Base-by-base conservation (phyloP, 352 stramenopile species). In the Phytopythium chamaehyphon region DNA sequence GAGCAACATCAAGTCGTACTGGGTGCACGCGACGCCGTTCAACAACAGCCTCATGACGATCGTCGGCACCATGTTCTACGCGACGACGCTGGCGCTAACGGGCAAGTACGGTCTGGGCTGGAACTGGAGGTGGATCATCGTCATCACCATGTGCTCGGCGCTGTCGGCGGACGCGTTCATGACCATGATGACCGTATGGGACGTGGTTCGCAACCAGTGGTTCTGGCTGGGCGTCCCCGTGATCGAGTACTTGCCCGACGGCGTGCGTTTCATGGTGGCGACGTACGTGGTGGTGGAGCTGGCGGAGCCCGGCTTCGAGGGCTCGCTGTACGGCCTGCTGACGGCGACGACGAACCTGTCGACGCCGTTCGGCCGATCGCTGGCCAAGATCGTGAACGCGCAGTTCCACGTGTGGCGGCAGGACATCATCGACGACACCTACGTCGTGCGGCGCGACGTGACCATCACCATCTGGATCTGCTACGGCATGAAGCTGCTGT, bases 271-370 rank as follows among this genome's bases (percentile, higher is more conserved):
- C 56, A 86, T 86, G 44, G 71, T 86, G 6, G 58, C 65, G 22
- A 83, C 56, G n/a, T 86, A 79, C 47, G 70, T 79, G 6, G 71
- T 82, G n/a, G 75, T 86, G 5, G 75, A 87, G 47, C 59, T 87
- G 11, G 64, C 63, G 14, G 74, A 79, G 16, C 19, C 51, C 37
- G 76, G 76, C 21, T 54, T 77, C 47, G 76, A 87, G 63, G 76
- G 69, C 18, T 69, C 74, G 3, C 44, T 83, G 4, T 87, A 87
- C 38, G 73, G 73, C 1, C 45, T 87, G 2, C 44, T 87, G 15
- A 87, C 76, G 7, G 73, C 74, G 6, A 73, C 67, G 12, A 74
- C 57, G 26, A 85, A 87, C 43, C 37, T 85, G 19, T 63, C 71
- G 7, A 65, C 52, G 1, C 76, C 76, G 1, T 77, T 87, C 22